A percentile compares a stretch with the other conserved stretches of the same genome.
Evolutionary conservation across 495 filamentous ascomycete genomes (phyloP).

Genomic region (Elaphomyces granulatus): DNA sequence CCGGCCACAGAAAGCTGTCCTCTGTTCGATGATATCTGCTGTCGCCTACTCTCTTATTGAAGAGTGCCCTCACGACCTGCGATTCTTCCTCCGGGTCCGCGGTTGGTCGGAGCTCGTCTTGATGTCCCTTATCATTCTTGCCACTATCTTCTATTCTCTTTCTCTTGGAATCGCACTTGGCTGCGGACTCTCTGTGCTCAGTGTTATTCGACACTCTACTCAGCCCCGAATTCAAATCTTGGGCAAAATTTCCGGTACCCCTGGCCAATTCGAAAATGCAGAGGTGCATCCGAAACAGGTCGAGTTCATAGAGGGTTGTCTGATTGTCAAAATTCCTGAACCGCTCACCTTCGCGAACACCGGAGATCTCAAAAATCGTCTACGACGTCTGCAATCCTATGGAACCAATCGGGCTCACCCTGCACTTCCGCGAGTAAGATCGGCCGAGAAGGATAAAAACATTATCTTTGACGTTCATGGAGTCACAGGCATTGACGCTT

Average conservation of each 20-base stretch:
- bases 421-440: conserved; percentile 60
- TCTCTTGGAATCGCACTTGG: conserved; percentile 78
- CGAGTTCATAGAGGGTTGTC: conserved; percentile 78
- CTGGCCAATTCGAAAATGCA: conserved; percentile 69
- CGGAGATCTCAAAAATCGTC: conserved; percentile 71
- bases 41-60: conserved; percentile 92
- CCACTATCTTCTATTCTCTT: conserved; percentile 88
- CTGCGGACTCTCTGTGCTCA: conserved; percentile 73
- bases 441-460: conserved; percentile 63
- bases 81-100: conserved; percentile 74
- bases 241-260: conserved; percentile 69
- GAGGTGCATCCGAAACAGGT: conserved; percentile 61
- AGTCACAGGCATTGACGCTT: conserved; percentile 83
- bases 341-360: conserved; percentile 96
- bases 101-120: conserved; percentile 74
- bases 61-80: conserved; percentile 81
- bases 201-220: conserved; percentile 78
- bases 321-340: conserved; percentile 96
- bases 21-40: conserved; percentile 88
- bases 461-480: conserved; percentile 96
- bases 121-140: conserved; percentile 76
- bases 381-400: conserved; percentile 75
- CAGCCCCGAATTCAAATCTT: conserved; percentile 94
- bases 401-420: conserved; percentile 76
- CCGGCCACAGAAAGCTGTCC: conserved; percentile 89